These are phyloP conservation scores for Pichia californica DNA, from an alignment of 805 yeast species.

Conservation along the genomic window DNA sequence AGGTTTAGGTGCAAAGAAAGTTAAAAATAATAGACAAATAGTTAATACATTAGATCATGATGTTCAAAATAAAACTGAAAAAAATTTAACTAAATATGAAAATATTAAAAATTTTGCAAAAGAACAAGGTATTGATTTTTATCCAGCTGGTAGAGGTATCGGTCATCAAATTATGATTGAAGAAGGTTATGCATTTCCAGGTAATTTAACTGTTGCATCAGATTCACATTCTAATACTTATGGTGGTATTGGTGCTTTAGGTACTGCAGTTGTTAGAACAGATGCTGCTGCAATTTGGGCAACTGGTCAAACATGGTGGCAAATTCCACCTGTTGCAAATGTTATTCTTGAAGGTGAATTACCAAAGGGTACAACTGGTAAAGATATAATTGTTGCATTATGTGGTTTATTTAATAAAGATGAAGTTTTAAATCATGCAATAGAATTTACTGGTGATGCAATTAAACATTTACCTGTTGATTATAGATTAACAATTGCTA, in stretches of 20 bases:
- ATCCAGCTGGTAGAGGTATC: slow-evolving; percentile 98
- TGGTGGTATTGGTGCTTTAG: slow-evolving; percentile 93
- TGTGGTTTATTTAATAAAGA: slow-evolving; percentile 92
- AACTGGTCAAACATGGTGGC: slow-evolving; percentile 99
- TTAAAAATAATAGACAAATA: slow-evolving; percentile 81
- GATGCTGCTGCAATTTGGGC: slow-evolving; percentile 99
- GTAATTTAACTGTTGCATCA: slow-evolving; percentile 88
- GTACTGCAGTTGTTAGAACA: slow-evolving; percentile 96
- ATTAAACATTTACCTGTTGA: slow-evolving; percentile 65
- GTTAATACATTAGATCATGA: slow-evolving; percentile 97
- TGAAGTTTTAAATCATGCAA: slow-evolving; percentile 89
- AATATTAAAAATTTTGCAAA: slow-evolving; percentile 88
- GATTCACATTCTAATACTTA: slow-evolving; percentile 97
- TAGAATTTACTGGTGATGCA: slow-evolving; percentile 86
- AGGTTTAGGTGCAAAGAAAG: slow-evolving; percentile 85
- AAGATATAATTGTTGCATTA: slow-evolving; percentile 92
- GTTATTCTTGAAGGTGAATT: slow-evolving; percentile 80
- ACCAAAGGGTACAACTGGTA: slow-evolving; percentile 87
- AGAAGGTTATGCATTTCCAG: slow-evolving; percentile 97
- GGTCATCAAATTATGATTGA: slow-evolving; percentile 99
- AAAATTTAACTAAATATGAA: slow-evolving; percentile 78
- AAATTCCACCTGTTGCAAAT: slow-evolving; percentile 96
- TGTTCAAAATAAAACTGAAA: slow-evolving; percentile 87
- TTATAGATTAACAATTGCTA: slow-evolving; percentile 86
- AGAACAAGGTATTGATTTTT: slow-evolving; percentile 89